These are phyloP conservation scores for Pleurozium schreberi DNA, from an alignment of 225 moss, liverwort and hornwort genomes.

Conservation along the genomic window DNA sequence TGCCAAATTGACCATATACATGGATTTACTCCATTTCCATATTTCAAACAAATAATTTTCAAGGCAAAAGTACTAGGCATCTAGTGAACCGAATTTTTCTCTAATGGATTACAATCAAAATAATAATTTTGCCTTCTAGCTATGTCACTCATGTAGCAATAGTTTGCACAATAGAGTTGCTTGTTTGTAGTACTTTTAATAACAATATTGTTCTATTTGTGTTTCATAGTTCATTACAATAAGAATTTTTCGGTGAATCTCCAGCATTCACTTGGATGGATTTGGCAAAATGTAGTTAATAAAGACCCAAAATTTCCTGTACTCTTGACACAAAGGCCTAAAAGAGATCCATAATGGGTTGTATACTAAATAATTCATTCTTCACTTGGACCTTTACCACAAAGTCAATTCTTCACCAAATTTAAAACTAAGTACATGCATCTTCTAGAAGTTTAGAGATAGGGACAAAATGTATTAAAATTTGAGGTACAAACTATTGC, in stretches of 20 bases:
- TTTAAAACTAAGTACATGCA: neutral
- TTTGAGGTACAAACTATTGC: neutral
- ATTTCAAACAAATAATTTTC: too few species aligned
- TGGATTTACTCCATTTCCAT: too few species aligned
- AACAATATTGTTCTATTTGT: neutral
- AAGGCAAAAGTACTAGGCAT: too few species aligned
- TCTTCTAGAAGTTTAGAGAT: neutral
- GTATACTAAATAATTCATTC: neutral
- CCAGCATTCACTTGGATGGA: rapidly evolving
- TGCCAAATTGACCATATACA: too few species aligned
- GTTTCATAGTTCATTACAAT: rapidly evolving
- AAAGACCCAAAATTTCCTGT: neutral
- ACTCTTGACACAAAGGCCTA: neutral
- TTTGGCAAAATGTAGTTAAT: neutral
- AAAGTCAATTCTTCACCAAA: neutral
- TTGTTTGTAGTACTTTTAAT: too few species aligned
- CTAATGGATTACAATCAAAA: too few species aligned
- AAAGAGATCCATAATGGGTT: neutral
- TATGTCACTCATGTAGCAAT: rapidly evolving
- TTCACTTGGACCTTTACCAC: rapidly evolving
- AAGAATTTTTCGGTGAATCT: neutral
- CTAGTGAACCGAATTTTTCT: too few species aligned
- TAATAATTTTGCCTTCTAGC: neutral
- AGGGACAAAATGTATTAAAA: neutral
- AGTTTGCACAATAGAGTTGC: rapidly evolving